Conservation (phyloP, 305 asterid species). For the Striga hermonthica region DNA sequence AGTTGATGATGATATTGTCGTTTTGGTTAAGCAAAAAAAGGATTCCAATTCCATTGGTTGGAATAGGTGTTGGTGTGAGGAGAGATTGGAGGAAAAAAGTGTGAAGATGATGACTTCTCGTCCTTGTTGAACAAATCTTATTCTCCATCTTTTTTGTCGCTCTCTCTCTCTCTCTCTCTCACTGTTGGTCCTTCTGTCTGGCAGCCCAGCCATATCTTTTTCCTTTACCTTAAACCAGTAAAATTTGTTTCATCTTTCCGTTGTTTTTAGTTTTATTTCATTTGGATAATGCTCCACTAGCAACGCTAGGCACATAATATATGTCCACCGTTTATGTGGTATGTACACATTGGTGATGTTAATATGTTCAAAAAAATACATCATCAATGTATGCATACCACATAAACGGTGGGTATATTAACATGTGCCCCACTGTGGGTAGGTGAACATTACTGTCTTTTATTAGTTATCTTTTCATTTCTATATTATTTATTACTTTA, state of each 20-base stretch:
- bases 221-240: constrained; percentile 48
- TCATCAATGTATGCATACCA: no score
- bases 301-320: no score
- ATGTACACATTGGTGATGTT: no score
- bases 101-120: constrained; percentile 37
- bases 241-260: constrained; percentile 13
- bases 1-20: constrained; percentile 38
- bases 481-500: no score
- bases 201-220: constrained; percentile 48
- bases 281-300: no score
- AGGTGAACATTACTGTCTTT: no score
- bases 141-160: constrained; percentile 32
- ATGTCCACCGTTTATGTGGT: no score
- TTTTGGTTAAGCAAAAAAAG: constrained; percentile 42
- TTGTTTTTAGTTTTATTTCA: not conserved
- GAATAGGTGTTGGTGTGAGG: constrained; percentile 34
- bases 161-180: constrained; percentile 28
- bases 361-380: no score
- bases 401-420: no score
- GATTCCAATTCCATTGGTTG: constrained; percentile 69
- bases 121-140: constrained; percentile 43
- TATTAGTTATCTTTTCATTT: no score
- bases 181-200: constrained; percentile 36
- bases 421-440: no score
- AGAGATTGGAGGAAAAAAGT: constrained; percentile 30